Evolutionary conservation across 805 yeast genomes (phyloP).

Genomic region (Trichomonascus vanleenenianus): DNA sequence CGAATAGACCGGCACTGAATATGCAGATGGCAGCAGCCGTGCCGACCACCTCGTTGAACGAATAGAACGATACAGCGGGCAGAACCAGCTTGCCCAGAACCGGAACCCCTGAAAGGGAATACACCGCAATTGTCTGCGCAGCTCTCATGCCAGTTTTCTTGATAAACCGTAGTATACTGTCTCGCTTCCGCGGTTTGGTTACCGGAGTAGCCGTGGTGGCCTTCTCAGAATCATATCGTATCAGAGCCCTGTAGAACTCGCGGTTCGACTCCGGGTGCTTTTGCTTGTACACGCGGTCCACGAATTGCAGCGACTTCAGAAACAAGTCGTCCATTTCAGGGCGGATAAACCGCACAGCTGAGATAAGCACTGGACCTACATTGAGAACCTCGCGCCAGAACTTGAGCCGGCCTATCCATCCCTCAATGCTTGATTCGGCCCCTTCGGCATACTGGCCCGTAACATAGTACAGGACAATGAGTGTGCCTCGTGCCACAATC

Average conservation of each 20-base stretch:
- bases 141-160: conserved; percentile 17
- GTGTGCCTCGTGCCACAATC: no score
- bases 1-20: conserved; percentile 28
- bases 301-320: conserved; percentile 31
- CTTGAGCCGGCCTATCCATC: conserved; percentile 21
- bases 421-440: conserved; percentile 12
- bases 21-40: conserved; percentile 36
- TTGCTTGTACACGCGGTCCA: conserved; percentile 31
- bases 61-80: conserved; percentile 37
- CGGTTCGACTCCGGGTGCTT: conserved; percentile 35
- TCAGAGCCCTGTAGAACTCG: conserved; percentile 17
- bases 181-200: not conserved
- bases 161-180: conserved; percentile 8
- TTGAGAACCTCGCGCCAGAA: conserved; percentile 35
- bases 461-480: conserved; percentile 15
- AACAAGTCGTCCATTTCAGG: conserved; percentile 37
- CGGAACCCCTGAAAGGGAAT: conserved; percentile 34
- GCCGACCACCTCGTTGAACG: conserved; percentile 40
- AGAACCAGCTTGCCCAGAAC: conserved; percentile 36
- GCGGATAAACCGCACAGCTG: conserved; percentile 31
- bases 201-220: conserved; percentile 1
- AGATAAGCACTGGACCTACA: conserved; percentile 34
- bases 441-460: conserved; percentile 3
- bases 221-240: conserved; percentile 6
- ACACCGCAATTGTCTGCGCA: conserved; percentile 27